Percentiles rank a stretch among this genome's conserved stretches.
Evolutionary conservation across 192 early-diverging fungal species (phyloP).

Genomic region (Diversispora epigaea): DNA sequence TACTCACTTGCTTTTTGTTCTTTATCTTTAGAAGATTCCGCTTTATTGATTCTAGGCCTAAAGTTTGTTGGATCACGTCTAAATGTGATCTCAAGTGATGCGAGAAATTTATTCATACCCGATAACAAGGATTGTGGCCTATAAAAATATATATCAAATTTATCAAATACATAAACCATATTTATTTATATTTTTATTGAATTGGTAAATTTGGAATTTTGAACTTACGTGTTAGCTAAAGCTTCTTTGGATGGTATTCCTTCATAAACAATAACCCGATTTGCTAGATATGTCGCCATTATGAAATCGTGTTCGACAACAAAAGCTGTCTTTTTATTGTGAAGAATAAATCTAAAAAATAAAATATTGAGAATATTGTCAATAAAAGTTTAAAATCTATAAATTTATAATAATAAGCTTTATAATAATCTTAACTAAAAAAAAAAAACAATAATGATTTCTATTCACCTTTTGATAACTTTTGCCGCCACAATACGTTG

Average conservation of each 20-base stretch:
- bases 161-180: background rate
- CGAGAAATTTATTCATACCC: slow-evolving; percentile 97
- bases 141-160: background rate
- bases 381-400: background rate
- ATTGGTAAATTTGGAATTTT: no score
- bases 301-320: slow-evolving; percentile 99
- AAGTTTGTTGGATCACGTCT: slow-evolving; percentile 96
- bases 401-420: no score
- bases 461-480: slow-evolving; percentile 85
- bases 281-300: slow-evolving; percentile 97
- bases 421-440: no score
- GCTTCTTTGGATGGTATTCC: slow-evolving; percentile 87
- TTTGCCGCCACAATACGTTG: slow-evolving; percentile 98
- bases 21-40: slow-evolving; percentile 89
- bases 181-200: background rate
- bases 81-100: slow-evolving; percentile 91
- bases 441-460: background rate
- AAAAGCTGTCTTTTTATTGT: slow-evolving; percentile 96
- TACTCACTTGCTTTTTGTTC: slow-evolving; percentile 79
- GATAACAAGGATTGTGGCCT: slow-evolving; percentile 85
- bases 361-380: background rate
- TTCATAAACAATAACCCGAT: slow-evolving; percentile 94
- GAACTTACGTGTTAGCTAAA: slow-evolving; percentile 63
- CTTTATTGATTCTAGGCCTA: slow-evolving; percentile 97
- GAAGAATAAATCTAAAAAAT: slow-evolving; percentile 74